A percentile compares a stretch with the other conserved stretches of the same genome.
phyloP scores from a whole-genome alignment of 2,329 filamentous ascomycete genomes.

The Epicoccum sorghinum region DNA sequence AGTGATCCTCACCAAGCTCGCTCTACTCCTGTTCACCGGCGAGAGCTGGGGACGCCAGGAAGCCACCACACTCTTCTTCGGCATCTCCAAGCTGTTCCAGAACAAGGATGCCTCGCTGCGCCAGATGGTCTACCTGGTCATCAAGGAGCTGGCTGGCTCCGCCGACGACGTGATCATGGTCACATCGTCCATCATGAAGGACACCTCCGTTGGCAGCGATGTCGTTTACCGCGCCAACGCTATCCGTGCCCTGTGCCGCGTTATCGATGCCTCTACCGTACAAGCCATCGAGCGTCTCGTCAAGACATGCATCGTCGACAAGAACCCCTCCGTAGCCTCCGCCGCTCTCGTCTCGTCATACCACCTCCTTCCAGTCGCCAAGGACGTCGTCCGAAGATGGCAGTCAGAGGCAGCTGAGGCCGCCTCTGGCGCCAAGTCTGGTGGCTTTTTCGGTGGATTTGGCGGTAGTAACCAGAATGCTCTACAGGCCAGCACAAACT shows the following conservation, averaged over 20 bases:
- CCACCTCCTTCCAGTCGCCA: constrained; percentile 93
- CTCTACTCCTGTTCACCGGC: constrained; percentile 92
- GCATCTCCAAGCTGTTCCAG: constrained; percentile 97
- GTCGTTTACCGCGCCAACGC: constrained; percentile 85
- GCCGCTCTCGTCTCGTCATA: constrained; percentile 96
- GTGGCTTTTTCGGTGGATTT: constrained; percentile 90
- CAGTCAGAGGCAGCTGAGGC: constrained; percentile 98
- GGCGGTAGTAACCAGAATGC: constrained; percentile 76
- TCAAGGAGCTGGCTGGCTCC: constrained; percentile 95
- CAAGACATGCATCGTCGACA: constrained; percentile 99
- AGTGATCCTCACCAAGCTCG: constrained; percentile 90
- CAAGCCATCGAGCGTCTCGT: constrained; percentile 98
- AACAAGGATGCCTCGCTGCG: constrained; percentile 98
- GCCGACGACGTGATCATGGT: constrained; percentile 99
- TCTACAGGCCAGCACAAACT: constrained; percentile 78
- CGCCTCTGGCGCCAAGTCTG: constrained; percentile 86
- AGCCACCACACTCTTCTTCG: constrained; percentile 97
- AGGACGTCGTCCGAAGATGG: constrained; percentile 95
- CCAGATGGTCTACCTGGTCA: constrained; percentile 97
- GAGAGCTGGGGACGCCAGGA: constrained; percentile 97
- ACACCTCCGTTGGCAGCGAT: constrained; percentile 93
- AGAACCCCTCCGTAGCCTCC: constrained; percentile 95
- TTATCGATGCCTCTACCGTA: constrained; percentile 93
- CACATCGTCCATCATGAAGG: constrained; percentile 99
- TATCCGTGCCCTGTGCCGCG: constrained; percentile 91